Conservation (phyloP, 2,329 filamentous ascomycete genomes). For the Myriosclerotinia duriaeana region DNA sequence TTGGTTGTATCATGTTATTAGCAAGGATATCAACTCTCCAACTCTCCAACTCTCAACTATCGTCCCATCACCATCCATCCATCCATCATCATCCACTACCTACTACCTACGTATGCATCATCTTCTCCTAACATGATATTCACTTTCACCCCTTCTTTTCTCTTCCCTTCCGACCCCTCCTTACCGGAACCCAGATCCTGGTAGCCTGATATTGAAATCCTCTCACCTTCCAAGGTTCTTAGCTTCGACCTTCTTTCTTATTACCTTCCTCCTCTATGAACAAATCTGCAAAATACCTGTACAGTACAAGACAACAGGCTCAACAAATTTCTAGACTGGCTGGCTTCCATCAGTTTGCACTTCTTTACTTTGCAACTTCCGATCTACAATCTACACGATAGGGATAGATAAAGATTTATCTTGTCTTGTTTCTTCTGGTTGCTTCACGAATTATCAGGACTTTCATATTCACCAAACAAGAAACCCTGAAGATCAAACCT, state of each 20-base stretch:
- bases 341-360: neutral
- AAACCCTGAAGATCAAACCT: neutral
- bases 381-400: neutral
- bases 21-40: neutral
- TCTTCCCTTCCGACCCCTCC: neutral
- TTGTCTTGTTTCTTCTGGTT: neutral
- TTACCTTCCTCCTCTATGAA: neutral
- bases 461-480: neutral
- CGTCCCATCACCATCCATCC: neutral
- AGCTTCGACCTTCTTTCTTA: neutral
- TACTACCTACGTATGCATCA: too few relatives aligned
- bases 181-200: neutral
- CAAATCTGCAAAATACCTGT: neutral
- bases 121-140: too few relatives aligned
- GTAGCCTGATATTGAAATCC: neutral
- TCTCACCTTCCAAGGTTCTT: neutral
- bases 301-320: neutral
- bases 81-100: too few relatives aligned
- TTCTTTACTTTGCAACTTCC: neutral
- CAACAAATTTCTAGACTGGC: neutral
- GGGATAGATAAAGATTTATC: neutral
- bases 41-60: neutral
- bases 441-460: neutral
- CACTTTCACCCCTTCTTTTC: too few relatives aligned
- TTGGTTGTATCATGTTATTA: neutral